These are phyloP conservation scores for Glutinoglossum americanum DNA, from an alignment of 495 filamentous ascomycete genomes.

Conservation along the genomic window DNA sequence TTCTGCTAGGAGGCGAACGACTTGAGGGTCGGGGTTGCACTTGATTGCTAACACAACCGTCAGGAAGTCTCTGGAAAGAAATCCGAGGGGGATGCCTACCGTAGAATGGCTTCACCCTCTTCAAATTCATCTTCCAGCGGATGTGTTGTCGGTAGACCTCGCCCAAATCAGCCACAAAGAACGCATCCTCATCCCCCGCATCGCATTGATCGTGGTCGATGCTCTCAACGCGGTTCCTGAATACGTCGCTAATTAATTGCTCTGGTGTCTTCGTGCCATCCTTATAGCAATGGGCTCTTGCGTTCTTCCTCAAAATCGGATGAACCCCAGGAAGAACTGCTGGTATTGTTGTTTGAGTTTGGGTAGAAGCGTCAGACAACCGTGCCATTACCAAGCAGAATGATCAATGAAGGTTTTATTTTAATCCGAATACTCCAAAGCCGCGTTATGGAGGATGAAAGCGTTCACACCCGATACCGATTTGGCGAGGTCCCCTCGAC, in stretches of 20 bases:
- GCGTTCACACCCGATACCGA: constrained; percentile 61
- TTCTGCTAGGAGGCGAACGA: constrained; percentile 66
- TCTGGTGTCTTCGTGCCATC: not conserved
- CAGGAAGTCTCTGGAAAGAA: constrained; percentile 2
- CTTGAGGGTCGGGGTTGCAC: constrained; percentile 84
- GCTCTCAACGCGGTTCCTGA: constrained; percentile 58
- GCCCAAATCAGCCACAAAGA: constrained; percentile 94
- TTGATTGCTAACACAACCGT: constrained; percentile 52
- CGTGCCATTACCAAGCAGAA: constrained; percentile 46
- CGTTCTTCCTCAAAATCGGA: not conserved
- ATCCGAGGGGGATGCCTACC: constrained; percentile 31
- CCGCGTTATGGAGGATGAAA: constrained; percentile 76
- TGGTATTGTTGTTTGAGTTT: constrained; percentile 14
- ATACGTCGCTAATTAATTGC: constrained; percentile 47
- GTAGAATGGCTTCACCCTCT: constrained; percentile 88
- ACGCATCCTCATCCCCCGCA: constrained; percentile 83
- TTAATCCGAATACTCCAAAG: not conserved
- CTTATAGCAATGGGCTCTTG: not conserved
- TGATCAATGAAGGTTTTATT: constrained; percentile 2
- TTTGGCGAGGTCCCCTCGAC: constrained; percentile 76
- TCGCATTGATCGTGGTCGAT: constrained; percentile 73
- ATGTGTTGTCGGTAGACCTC: constrained; percentile 97
- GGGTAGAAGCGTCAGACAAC: constrained; percentile 36
- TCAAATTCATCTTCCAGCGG: constrained; percentile 89
- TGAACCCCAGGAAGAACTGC: not conserved